These are phyloP conservation scores for Peronospora tabacina DNA, from an alignment of 352 stramenopile genomes.

Conservation along the genomic window DNA sequence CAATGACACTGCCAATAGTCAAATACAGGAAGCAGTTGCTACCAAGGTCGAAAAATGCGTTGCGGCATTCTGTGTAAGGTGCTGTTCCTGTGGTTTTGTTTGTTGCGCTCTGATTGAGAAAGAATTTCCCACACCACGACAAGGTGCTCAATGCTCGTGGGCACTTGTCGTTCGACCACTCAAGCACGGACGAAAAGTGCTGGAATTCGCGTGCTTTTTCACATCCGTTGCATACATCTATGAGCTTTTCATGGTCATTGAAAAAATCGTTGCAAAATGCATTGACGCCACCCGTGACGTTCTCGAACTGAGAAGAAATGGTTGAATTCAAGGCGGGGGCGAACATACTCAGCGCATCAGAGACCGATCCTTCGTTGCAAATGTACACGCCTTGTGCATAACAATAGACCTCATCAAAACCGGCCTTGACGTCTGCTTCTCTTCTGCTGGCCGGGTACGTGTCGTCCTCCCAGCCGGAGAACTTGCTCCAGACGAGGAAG, in stretches of 20 bases:
- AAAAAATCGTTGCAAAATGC: constrained; percentile 44
- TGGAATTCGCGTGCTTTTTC: constrained; percentile 42
- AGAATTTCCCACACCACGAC: constrained; percentile 56
- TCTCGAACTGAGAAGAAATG: constrained; percentile 26
- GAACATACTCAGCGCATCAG: constrained; percentile 44
- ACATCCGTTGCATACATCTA: constrained; percentile 47
- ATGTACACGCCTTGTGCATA: constrained; percentile 63
- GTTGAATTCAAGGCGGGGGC: constrained; percentile 29
- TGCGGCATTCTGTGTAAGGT: constrained; percentile 43
- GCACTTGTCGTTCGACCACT: constrained; percentile 74
- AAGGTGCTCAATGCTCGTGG: constrained; percentile 29
- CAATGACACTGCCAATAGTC: constrained; percentile 33
- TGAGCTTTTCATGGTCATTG: constrained; percentile 29
- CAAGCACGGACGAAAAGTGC: constrained; percentile 59
- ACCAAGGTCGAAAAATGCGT: constrained; percentile 38
- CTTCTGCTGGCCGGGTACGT: constrained; percentile 38
- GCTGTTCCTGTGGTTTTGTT: constrained; percentile 27
- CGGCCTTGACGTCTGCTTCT: constrained; percentile 40
- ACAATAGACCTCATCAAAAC: constrained; percentile 66
- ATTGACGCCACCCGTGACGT: constrained; percentile 45
- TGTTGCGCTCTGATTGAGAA: constrained; percentile 27
- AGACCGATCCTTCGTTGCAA: constrained; percentile 45
- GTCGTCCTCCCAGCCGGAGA: constrained; percentile 36
- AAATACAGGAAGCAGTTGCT: constrained; percentile 32
- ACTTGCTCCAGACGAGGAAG: constrained; percentile 41